Conservation (phyloP, 140 eudicot species). For the Stevia rebaudiana region DNA sequence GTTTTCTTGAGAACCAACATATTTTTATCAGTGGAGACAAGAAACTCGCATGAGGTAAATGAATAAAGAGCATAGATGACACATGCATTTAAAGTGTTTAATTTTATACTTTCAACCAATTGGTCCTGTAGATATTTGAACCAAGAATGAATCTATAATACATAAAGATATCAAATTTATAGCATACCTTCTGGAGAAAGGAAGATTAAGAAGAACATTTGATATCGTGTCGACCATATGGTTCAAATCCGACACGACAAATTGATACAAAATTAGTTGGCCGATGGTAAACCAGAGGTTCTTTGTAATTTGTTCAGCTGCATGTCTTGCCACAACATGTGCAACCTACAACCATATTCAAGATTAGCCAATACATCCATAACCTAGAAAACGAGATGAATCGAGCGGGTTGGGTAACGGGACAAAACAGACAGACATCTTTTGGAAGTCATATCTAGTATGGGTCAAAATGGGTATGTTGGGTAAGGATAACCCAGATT, state of each 20-base stretch:
- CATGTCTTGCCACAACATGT: constrained; percentile 89
- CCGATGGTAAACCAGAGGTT: constrained; percentile 68
- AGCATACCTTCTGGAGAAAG: constrained; percentile 78
- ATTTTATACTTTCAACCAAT: too few relatives aligned
- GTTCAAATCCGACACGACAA: constrained; percentile 65
- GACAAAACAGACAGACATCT: too few relatives aligned
- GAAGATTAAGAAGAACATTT: constrained; percentile 64
- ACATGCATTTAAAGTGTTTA: too few relatives aligned
- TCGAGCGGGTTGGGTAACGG: too few relatives aligned
- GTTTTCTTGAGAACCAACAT: too few relatives aligned
- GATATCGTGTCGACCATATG: constrained; percentile 82
- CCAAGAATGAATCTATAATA: background rate
- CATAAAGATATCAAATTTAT: background rate
- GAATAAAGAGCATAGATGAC: too few relatives aligned
- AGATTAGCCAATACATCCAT: constrained; percentile 6
- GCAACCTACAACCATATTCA: constrained; percentile 58
- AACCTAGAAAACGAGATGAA: background rate
- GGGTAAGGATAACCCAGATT: too few relatives aligned
- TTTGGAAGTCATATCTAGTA: too few relatives aligned
- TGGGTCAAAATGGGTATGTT: too few relatives aligned
- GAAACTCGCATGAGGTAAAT: too few relatives aligned
- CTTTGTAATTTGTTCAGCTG: constrained; percentile 81
- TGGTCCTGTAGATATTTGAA: background rate
- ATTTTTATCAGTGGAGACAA: too few relatives aligned
- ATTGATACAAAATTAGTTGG: constrained; percentile 67